Base-by-base conservation (phyloP, 202 grass and related monocot species). In the Alloteropsis angusta region DNA sequence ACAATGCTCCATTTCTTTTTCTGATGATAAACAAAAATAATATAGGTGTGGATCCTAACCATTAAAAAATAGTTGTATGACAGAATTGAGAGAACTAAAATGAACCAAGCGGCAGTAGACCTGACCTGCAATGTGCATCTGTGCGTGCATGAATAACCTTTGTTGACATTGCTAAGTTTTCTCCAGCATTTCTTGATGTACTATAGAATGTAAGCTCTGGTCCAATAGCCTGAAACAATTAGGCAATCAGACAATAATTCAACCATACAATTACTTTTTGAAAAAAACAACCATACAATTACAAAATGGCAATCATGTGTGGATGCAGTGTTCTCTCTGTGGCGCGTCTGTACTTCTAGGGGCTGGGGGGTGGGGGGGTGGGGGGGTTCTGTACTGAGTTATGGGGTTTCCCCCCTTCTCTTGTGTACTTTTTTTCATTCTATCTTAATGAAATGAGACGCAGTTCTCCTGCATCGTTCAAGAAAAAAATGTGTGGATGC, bases 201-300 rank as follows among this genome's bases (percentile, higher is more conserved):
- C 87, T 98, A 72, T 94, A 94, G 80, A 98, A 98, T 36, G 95
- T 94, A 84, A 98, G 91, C 85, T 98, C 95, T 78, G 95, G 91
- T 70, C 95, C 95, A 89, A 98, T 92, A 52, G 95, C 91, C 95
- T 98, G 85, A 76, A 68, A 84, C 50, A 64, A 86, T 55, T 59
- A 81, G 60, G 81, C 44, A 64, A 86, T 43, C 64, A 81, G 60
- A 78, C 23, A 34, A 75, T 36, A 60, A 47, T 85, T 73, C 34
- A 73, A 60, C 43, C 41, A 44, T 60, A 68, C 47, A 78, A 60
- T 61, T 67, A 74, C 46, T 30, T 30, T 30, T 30, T 30, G 28
- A 30, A 30, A 30, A 30, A 30, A 30, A 30, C 28, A 30, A 30
- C 28, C 28, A 30, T 30, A 68, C 47, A 78, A 60, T 61, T 67